Conservation (phyloP, 176 grass and related monocot species). For the Cenchrus purpureus region DNA sequence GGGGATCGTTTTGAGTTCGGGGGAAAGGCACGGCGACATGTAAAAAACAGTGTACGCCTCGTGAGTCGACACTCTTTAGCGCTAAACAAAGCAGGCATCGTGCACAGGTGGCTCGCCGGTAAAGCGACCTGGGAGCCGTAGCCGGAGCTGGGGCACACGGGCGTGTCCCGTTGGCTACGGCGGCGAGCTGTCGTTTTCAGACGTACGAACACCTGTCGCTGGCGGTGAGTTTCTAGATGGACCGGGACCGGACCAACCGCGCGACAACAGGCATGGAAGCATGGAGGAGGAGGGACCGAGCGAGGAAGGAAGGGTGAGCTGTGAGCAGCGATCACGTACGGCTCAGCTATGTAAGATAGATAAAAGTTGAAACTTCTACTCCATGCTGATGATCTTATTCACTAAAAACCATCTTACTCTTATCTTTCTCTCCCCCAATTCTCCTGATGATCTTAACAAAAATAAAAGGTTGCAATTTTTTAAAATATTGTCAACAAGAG, state of each 20-base stretch:
- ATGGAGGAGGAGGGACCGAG: too few species aligned
- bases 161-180: background rate
- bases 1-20: background rate
- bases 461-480: too few species aligned
- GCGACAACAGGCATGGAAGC: background rate
- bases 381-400: too few species aligned
- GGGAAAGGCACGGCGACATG: background rate
- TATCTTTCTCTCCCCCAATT: too few species aligned
- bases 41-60: background rate
- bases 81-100: background rate
- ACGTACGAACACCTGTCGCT: background rate
- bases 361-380: too few species aligned
- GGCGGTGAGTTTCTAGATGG: background rate
- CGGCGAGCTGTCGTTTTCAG: background rate
- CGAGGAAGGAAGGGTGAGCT: too few species aligned
- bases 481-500: too few species aligned
- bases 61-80: background rate
- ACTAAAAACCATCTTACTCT: too few species aligned
- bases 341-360: too few species aligned
- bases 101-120: constrained; percentile 31
- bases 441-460: too few species aligned
- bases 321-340: too few species aligned
- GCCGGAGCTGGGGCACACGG: constrained; percentile 8
- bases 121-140: background rate
- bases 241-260: background rate